These are phyloP conservation scores for Aspergillus piperis DNA, from an alignment of 2,329 filamentous ascomycete species.

Conservation along the genomic window DNA sequence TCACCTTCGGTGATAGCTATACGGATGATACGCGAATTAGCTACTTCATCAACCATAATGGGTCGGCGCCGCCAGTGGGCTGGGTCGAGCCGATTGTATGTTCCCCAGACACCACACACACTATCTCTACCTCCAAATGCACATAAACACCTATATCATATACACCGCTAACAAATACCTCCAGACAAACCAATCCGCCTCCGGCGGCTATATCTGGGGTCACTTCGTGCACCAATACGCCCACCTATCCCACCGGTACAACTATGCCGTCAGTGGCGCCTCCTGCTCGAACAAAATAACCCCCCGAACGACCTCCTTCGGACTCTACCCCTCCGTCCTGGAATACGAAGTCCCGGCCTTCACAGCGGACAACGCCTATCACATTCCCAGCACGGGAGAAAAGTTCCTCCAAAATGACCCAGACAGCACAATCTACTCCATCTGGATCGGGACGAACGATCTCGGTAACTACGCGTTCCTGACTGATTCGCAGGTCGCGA, in stretches of 20 bases:
- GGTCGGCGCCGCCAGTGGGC: conserved; percentile 59
- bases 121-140: no score
- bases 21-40: conserved; percentile 69
- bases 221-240: conserved; percentile 65
- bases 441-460: conserved; percentile 84
- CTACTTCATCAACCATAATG: conserved; percentile 56
- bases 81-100: conserved; percentile 51
- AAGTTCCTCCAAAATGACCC: conserved; percentile 46
- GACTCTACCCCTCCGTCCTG: conserved; percentile 61
- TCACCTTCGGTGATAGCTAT: conserved; percentile 71
- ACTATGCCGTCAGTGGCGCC: conserved; percentile 74
- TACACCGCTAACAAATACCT: neutral
- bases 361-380: conserved; percentile 30
- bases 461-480: conserved; percentile 67
- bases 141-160: neutral
- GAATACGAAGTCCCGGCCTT: conserved; percentile 60
- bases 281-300: conserved; percentile 71
- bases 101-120: neutral
- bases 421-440: conserved; percentile 68
- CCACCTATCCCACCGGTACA: conserved; percentile 52
- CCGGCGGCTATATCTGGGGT: conserved; percentile 69
- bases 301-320: conserved; percentile 55
- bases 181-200: conserved; percentile 55
- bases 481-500: conserved; percentile 61
- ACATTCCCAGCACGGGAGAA: conserved; percentile 12